Evolutionary conservation across 352 stramenopile genomes (phyloP).

Genomic region (Globisporangium spinosum): DNA sequence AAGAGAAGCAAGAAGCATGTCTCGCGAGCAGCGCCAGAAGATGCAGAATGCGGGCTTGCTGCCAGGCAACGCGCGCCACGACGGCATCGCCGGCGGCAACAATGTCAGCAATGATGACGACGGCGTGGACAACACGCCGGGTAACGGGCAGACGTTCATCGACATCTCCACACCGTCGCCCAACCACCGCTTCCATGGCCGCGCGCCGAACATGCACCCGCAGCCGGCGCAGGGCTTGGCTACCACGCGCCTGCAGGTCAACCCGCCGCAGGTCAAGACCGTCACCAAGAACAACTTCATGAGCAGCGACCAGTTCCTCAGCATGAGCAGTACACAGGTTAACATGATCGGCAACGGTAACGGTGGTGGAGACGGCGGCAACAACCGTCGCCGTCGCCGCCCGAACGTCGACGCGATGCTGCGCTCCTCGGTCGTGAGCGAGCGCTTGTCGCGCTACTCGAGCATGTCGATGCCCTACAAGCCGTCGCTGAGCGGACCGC

Average conservation of each 20-base stretch:
- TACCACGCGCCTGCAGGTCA: conserved; percentile 17
- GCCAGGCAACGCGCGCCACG: conserved; percentile 13
- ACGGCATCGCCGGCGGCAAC: neutral
- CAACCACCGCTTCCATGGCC: conserved; percentile 21
- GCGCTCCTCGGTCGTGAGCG: conserved; percentile 53
- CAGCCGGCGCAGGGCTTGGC: neutral
- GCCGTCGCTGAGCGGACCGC: conserved; percentile 34
- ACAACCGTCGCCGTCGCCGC: conserved; percentile 40
- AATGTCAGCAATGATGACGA: conserved; percentile 12
- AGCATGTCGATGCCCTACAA: conserved; percentile 44
- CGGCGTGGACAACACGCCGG: conserved; percentile 46
- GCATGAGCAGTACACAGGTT: conserved; percentile 29
- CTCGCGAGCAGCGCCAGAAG: conserved; percentile 41
- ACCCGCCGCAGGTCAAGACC: conserved; percentile 27
- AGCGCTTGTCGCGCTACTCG: conserved; percentile 49
- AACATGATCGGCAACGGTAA: conserved; percentile 28
- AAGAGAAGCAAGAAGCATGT: conserved; percentile 24
- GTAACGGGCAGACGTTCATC: conserved; percentile 50
- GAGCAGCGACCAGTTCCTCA: conserved; percentile 54
- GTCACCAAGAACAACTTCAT: conserved; percentile 51
- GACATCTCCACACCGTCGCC: conserved; percentile 67
- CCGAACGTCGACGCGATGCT: conserved; percentile 69
- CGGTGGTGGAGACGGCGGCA: conserved; percentile 15
- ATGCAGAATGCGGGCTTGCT: conserved; percentile 32
- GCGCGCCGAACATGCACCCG: conserved; percentile 17